Base-by-base conservation (phyloP, 1,284 basidiomycete genomes). In the Athelia sp. region DNA sequence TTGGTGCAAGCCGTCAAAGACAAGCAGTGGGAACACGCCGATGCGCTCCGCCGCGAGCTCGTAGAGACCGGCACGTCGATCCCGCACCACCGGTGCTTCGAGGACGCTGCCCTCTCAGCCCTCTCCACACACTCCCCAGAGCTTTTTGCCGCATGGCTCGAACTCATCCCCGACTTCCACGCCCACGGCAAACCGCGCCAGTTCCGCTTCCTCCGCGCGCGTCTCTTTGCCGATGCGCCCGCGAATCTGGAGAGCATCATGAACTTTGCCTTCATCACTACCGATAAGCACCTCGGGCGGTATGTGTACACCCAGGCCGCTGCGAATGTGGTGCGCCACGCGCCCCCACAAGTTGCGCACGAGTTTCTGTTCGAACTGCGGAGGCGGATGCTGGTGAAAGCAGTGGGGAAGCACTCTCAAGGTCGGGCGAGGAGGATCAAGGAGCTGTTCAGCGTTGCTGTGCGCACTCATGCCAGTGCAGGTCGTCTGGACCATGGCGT, bases 231-330 rank as follows among this genome's bases (percentile, higher is more conserved):
- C 1, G 23, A 57, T 23, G 23, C 43, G 3, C 24, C 43, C 1
- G 53, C 57, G 14, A 59, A 65, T 43, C 54, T 68, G 15, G 50
- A 60, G 13, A 50, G 58, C 23, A 36, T 65, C 21, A 51, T 53
- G 15, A 47, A 34, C n/a, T 68, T 58, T 43, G 59, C 56, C 4
- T 24, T 65, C 19, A 55, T 62, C 22, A 53, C 55, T 29, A 59
- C 62, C 8, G 53, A 55, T 2, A 67, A 64, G 47, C 66, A 66
- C 2, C 62, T 61, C 46, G 59, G 52, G 13, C 15, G 15, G 6
- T 40, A 40, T n/a, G 19, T 40, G n/a, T 17, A 9, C n/a, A 9
- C 15, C 6, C n/a, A 40, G n/a, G 36, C 19, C 6, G 19, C 19
- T n/a, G 15, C 36, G 19, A 21, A 9, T 9, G 36, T 40, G 15